A percentile compares a stretch with the other conserved stretches of the same genome.
These are phyloP conservation scores for Saprolegnia diclina DNA, from an alignment of 352 stramenopile species.

Conservation along the genomic window DNA sequence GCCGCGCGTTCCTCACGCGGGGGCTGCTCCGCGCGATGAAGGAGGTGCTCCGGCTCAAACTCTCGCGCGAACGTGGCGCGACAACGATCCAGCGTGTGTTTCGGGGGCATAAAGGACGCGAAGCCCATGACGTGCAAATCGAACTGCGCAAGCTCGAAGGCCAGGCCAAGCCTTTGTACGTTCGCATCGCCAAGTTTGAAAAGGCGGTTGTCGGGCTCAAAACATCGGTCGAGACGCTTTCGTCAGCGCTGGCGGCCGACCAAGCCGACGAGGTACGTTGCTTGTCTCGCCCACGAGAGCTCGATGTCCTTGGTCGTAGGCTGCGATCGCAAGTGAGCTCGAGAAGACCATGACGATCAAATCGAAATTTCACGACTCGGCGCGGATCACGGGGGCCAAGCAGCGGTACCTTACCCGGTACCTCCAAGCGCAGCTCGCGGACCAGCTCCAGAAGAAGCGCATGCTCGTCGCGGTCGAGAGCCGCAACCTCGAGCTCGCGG, in stretches of 20 bases:
- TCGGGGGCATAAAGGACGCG: slow-evolving; percentile 72
- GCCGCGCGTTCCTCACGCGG: slow-evolving; percentile 51
- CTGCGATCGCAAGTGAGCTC: slow-evolving; percentile 52
- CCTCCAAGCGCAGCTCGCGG: slow-evolving; percentile 83
- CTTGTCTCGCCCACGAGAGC: no score
- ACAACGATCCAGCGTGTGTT: slow-evolving; percentile 68
- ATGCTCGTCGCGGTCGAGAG: slow-evolving; percentile 55
- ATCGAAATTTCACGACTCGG: slow-evolving; percentile 82
- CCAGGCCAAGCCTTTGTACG: slow-evolving; percentile 66
- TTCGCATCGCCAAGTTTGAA: slow-evolving; percentile 44
- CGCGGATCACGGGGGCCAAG: slow-evolving; percentile 75
- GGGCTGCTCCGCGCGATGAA: slow-evolving; percentile 61
- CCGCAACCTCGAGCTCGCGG: slow-evolving; percentile 46
- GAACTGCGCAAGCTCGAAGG: slow-evolving; percentile 67
- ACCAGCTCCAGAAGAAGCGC: slow-evolving; percentile 70
- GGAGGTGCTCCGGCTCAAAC: slow-evolving; percentile 41
- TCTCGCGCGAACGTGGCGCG: slow-evolving; percentile 39
- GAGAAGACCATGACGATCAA: slow-evolving; percentile 82
- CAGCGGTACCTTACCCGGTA: slow-evolving; percentile 92
- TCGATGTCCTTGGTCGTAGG: not conserved
- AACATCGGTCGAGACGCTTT: slow-evolving; percentile 42
- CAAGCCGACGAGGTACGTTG: slow-evolving; percentile 43
- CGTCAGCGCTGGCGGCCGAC: slow-evolving; percentile 37
- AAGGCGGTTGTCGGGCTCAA: slow-evolving; percentile 42
- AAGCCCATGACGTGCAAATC: slow-evolving; percentile 55